phyloP scores from a whole-genome alignment of 441 rosid species.

The Eruca vesicaria region DNA sequence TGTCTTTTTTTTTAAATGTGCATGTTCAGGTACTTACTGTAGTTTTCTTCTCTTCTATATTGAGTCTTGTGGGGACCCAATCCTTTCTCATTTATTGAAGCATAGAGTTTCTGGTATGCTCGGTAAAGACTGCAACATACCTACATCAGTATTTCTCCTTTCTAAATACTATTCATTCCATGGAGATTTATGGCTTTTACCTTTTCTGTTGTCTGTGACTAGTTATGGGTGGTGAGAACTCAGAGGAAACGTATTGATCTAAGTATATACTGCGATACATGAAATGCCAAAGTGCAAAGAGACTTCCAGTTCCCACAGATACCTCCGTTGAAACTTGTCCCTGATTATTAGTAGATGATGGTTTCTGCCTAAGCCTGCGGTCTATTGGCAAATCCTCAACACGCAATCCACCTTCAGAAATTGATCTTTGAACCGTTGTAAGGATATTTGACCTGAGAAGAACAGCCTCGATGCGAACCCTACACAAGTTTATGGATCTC shows the following conservation, averaged over 20 bases:
- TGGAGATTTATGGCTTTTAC: slow-evolving; percentile 39
- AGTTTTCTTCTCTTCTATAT: slow-evolving; percentile 91
- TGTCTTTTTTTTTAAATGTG: neutral
- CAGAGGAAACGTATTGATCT: slow-evolving; percentile 92
- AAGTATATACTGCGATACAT: slow-evolving; percentile 90
- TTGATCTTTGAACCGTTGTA: slow-evolving; percentile 83
- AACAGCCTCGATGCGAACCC: slow-evolving; percentile 74
- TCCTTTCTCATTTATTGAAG: slow-evolving; percentile 90
- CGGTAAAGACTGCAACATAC: slow-evolving; percentile 72
- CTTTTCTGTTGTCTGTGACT: slow-evolving; percentile 80
- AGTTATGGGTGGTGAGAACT: slow-evolving; percentile 80
- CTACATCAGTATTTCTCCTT: slow-evolving; percentile 58
- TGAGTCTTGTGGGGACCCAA: slow-evolving; percentile 91
- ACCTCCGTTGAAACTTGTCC: slow-evolving; percentile 67
- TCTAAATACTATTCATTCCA: slow-evolving; percentile 45
- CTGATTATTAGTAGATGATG: slow-evolving; percentile 37
- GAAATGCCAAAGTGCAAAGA: slow-evolving; percentile 97
- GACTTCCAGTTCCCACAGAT: slow-evolving; percentile 76
- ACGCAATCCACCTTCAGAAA: slow-evolving; percentile 88
- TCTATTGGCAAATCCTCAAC: slow-evolving; percentile 84
- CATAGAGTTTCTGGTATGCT: slow-evolving; percentile 86
- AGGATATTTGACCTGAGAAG: slow-evolving; percentile 87
- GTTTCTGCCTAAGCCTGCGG: slow-evolving; percentile 31
- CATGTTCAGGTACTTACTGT: slow-evolving; percentile 58
- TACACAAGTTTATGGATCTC: slow-evolving; percentile 32